A percentile compares a stretch with the other conserved stretches of the same genome.
Evolutionary conservation across 768 basidiomycete species (phyloP).

Genomic region (Collybia nuda): DNA sequence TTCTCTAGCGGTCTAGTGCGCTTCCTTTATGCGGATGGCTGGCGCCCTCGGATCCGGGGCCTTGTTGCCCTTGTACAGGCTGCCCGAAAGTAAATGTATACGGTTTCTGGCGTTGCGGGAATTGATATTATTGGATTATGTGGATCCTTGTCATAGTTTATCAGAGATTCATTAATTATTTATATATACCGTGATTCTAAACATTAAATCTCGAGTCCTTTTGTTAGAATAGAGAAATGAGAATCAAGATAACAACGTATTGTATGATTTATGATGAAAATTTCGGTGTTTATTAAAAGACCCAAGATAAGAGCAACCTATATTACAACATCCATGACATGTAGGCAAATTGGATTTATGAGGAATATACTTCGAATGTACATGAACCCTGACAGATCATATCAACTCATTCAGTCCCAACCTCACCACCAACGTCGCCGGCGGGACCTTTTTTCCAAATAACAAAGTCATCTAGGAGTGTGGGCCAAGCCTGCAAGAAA

Average conservation of each 20-base stretch:
- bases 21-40: conserved; percentile 53
- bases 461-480: conserved; percentile 78
- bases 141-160: background rate
- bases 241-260: no score
- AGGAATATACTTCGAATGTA: no score
- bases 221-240: no score
- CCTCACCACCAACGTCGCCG: background rate
- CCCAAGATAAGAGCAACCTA: no score
- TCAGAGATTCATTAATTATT: background rate
- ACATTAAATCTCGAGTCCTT: no score
- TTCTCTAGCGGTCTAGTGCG: conserved; percentile 49
- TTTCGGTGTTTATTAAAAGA: no score
- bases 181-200: background rate
- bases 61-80: conserved; percentile 38
- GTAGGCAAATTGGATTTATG: background rate
- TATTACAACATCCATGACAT: conserved; percentile 1
- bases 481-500: conserved; percentile 71
- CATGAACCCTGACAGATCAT: no score
- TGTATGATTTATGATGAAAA: no score
- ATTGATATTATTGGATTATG: background rate
- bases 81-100: conserved; percentile 26
- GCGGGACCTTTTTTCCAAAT: conserved; percentile 50
- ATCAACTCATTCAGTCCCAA: background rate
- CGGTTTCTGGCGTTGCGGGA: background rate
- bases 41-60: conserved; percentile 45